Base-by-base conservation (phyloP, 164 flowering plant species). In the Aristolochia californica region DNA sequence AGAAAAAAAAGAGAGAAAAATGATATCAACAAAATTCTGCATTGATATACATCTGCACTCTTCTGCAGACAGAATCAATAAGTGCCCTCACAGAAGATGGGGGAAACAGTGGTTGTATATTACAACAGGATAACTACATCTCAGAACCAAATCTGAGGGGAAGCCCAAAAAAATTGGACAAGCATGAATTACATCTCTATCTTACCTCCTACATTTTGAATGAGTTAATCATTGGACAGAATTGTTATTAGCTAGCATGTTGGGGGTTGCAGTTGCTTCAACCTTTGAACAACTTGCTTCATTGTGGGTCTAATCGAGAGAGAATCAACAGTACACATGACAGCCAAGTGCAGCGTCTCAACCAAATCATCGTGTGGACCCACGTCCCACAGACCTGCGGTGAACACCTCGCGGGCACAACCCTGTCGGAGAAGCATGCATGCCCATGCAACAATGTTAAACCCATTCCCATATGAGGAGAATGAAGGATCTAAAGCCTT, bases 401-500 rank as follows among this genome's bases (percentile, higher is more conserved):
- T 78, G 61, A 87, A 90, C 68, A 87, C 81, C 69, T 87, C 93
- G 62, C 84, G 79, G 13, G 97, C 93, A 21, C 85, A 80, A 14
- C 97, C 95, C 56, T 87, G 93, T n/a, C 88, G 66, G 27, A 90
- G 73, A 27, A 87, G 85, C 95, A 90, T 80, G 61, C 88, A 83
- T 13, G 82, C 93, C 97, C 97, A 90, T 2, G 77, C 79, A 23
- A 90, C 95, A 48, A 90, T 90, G 58, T 87, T 90, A 76, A 87
- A 90, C 43, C 97, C 97, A 70, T 90, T 85, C 5, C 95, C 95
- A 62, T 72, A 85, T 0, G 82, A 60, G 43, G 93, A 87, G 67
- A 86, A 89, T 15, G 95, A 89, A 14, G 97, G 97, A 60, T 89
- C 97, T 45, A 89, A 59, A 7, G 87, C 97, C 62, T 89, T 87